Evolutionary conservation across 306 rosid genomes (phyloP).

Genomic region (Trifolium dubium): DNA sequence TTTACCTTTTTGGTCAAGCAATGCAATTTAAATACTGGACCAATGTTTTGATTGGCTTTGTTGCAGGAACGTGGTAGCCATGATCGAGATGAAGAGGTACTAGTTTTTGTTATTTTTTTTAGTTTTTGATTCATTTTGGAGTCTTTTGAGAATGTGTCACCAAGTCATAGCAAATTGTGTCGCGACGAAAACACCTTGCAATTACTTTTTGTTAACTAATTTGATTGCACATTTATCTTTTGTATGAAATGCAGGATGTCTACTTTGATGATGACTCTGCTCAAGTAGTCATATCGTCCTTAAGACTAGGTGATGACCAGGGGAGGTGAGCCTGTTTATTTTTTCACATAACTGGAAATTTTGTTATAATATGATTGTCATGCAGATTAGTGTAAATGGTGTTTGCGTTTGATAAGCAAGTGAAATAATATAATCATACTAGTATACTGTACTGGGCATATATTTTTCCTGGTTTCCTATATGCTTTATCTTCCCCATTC

Average conservation of each 20-base stretch:
- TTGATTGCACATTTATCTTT: slow-evolving; percentile 30
- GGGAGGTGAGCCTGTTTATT: slow-evolving; percentile 78
- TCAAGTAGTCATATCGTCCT: slow-evolving; percentile 91
- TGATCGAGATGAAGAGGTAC: slow-evolving; percentile 95
- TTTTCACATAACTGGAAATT: slow-evolving; percentile 7
- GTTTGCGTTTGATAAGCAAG: slow-evolving; percentile 12
- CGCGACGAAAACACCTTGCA: neutral
- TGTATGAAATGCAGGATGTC: slow-evolving; percentile 68
- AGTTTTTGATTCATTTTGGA: slow-evolving; percentile 23
- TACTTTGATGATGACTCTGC: slow-evolving; percentile 98
- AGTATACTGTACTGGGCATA: slow-evolving; percentile 12
- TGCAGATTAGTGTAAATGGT: neutral
- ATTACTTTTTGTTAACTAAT: slow-evolving; percentile 3
- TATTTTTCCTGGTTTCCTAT: slow-evolving; percentile 15
- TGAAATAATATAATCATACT: slow-evolving; percentile 5
- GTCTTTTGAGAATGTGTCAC: slow-evolving; percentile 15
- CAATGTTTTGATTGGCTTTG: slow-evolving; percentile 44
- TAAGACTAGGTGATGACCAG: slow-evolving; percentile 92
- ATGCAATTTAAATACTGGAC: slow-evolving; percentile 23
- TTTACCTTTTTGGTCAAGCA: slow-evolving; percentile 21
- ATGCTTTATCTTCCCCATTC: slow-evolving; percentile 33
- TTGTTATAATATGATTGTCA: neutral
- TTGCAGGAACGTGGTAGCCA: slow-evolving; percentile 76
- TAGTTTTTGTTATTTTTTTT: slow-evolving; percentile 30
- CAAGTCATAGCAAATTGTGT: slow-evolving; percentile 7